phyloP scores from a whole-genome alignment of 352 stramenopile species.

The Pythium monospermum region DNA sequence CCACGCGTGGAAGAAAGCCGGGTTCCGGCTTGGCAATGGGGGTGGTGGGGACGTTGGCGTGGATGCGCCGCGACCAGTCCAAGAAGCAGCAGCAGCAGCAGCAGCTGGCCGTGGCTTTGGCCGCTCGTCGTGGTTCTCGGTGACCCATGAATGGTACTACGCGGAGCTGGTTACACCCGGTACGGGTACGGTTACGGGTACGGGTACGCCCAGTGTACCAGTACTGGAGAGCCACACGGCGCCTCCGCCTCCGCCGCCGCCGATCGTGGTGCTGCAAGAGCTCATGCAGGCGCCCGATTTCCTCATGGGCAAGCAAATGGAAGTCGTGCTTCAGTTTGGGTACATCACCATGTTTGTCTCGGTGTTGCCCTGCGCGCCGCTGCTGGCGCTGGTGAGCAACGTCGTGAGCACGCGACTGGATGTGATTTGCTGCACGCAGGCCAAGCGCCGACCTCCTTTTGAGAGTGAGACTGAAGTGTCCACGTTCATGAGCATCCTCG shows the following conservation, averaged over 20 bases:
- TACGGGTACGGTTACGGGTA: background rate
- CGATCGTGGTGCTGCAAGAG: conserved; percentile 55
- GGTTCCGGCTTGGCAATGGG: conserved; percentile 28
- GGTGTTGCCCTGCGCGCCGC: conserved; percentile 83
- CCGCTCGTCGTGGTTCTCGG: conserved; percentile 9
- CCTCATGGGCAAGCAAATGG: conserved; percentile 75
- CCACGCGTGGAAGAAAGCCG: conserved; percentile 33
- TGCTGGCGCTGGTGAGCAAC: conserved; percentile 87
- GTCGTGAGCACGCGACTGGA: conserved; percentile 86
- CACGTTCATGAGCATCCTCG: conserved; percentile 89
- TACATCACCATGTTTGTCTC: conserved; percentile 94
- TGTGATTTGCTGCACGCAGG: conserved; percentile 71
- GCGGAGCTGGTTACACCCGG: conserved; percentile 23
- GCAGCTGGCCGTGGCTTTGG: background rate
- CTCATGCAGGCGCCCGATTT: conserved; percentile 69
- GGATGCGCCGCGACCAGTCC: background rate
- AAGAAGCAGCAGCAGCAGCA: too few relatives aligned
- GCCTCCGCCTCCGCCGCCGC: too few relatives aligned
- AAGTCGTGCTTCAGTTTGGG: conserved; percentile 85
- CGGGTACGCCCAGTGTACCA: background rate
- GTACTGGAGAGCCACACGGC: background rate
- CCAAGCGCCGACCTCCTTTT: conserved; percentile 67
- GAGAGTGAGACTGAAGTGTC: conserved; percentile 83
- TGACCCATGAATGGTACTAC: conserved; percentile 59
- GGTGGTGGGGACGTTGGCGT: background rate